Conservation (phyloP, 495 filamentous ascomycete genomes). For the Cercophora samala region DNA sequence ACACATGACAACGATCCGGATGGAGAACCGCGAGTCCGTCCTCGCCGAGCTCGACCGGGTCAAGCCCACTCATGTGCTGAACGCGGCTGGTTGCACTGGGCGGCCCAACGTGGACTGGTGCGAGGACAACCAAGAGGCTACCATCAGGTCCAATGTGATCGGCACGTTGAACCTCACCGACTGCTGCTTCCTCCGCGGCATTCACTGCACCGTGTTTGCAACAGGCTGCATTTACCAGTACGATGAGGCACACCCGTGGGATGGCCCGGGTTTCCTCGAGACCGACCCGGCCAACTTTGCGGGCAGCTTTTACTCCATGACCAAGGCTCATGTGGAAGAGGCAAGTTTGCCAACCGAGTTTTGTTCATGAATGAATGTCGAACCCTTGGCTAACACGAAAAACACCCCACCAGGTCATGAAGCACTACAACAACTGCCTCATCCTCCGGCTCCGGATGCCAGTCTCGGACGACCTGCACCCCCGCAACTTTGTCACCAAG, state of each 20-base stretch:
- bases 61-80: slow-evolving; percentile 61
- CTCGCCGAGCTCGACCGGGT: slow-evolving; percentile 52
- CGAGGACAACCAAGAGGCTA: slow-evolving; percentile 63
- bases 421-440: slow-evolving; percentile 55
- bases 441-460: slow-evolving; percentile 65
- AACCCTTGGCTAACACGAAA: slow-evolving; percentile 2
- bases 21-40: slow-evolving; percentile 59
- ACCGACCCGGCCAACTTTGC: slow-evolving; percentile 62
- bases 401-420: slow-evolving; percentile 48
- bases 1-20: slow-evolving; percentile 54
- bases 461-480: slow-evolving; percentile 63
- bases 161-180: slow-evolving; percentile 62
- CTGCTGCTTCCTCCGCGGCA: slow-evolving; percentile 51
- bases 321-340: slow-evolving; percentile 62
- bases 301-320: slow-evolving; percentile 65
- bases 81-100: slow-evolving; percentile 63
- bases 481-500: slow-evolving; percentile 66
- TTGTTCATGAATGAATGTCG: not conserved
- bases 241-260: slow-evolving; percentile 55
- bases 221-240: slow-evolving; percentile 65
- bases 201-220: slow-evolving; percentile 63
- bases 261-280: slow-evolving; percentile 57
- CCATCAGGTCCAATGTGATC: slow-evolving; percentile 61
- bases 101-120: slow-evolving; percentile 70
- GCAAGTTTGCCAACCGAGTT: slow-evolving; percentile 33